Conservation (phyloP, 306 rosid genomes). For the Casuarina equisetifolia region DNA sequence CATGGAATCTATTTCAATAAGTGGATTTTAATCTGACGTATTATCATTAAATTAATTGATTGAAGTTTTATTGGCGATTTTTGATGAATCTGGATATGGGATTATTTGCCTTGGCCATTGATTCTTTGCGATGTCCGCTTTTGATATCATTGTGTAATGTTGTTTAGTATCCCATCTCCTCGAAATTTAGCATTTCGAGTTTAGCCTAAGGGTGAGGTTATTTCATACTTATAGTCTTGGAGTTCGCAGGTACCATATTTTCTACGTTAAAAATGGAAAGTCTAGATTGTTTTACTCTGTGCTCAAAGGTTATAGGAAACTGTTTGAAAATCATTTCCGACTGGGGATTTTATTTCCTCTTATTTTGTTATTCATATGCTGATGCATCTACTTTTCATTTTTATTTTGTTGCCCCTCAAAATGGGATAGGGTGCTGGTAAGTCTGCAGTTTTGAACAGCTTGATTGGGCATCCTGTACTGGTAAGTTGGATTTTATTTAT, state of each 20-base stretch:
- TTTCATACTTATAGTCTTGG: background rate
- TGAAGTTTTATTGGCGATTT: background rate
- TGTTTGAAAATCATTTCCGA: background rate
- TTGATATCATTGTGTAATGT: background rate
- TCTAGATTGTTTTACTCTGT: background rate
- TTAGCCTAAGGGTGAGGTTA: background rate
- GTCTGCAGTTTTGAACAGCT: constrained; percentile 90
- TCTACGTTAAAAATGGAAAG: background rate
- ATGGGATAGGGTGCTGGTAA: constrained; percentile 87
- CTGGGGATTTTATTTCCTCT: background rate
- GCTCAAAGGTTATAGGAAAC: background rate
- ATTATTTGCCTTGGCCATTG: background rate
- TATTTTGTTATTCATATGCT: background rate
- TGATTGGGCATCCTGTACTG: constrained; percentile 95
- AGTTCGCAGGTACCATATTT: background rate
- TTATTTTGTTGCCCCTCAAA: constrained; percentile 11
- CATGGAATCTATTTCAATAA: background rate
- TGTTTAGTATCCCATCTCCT: no score
- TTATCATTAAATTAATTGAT: background rate
- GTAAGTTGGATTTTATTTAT: constrained; percentile 46
- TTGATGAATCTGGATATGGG: background rate
- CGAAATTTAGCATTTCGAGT: no score
- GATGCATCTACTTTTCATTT: background rate
- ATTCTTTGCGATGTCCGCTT: background rate
- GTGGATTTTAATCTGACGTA: background rate